Base-by-base conservation (phyloP, 306 rosid species). In the Cercis canadensis region DNA sequence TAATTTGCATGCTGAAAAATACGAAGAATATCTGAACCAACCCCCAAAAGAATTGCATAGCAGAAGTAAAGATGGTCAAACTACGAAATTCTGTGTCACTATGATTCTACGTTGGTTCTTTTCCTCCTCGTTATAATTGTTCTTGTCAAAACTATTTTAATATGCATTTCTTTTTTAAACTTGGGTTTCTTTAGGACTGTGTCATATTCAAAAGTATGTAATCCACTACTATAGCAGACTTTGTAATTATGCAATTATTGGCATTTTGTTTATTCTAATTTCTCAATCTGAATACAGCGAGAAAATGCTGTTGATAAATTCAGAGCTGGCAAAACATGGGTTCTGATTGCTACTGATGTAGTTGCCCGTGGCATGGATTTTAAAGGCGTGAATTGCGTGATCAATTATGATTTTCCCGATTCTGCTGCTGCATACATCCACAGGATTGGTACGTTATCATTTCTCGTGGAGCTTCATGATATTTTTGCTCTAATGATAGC, bases 291-390 rank as follows among this genome's bases (percentile, higher is more conserved):
- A 64, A 64, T 76, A 13, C 90, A 94, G 99, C 87, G 99, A 80
- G 95, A 89, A 82, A 76, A 89, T 77, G 97, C 88, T 52, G 90
- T 94, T 29, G 88, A 94, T 62, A 76, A 83, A 83, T 94, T 94
- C 89, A 83, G 99, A 87, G 91, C 96, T 31, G 96, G 99, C 21
- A 89, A 91, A 78, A 85, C 96, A 44, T 94, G 99, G 99, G 95
- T 94, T 76, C 83, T 94, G 71, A 91, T 94, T 79, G 97, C 97
- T 64, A 94, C 96, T 58, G 99, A 94, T 65, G 96, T 94, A 55
- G 90, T 94, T 83, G 96, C 99, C 44, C 90, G 97, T 47, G 99
- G 99, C 64, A 91, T 94, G 97, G 97, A 94, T 83, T 94, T 94
- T 81, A 91, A 94, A 83, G 96, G 88, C 21, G 84, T 94, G 72